A percentile compares a stretch with the other conserved stretches of the same genome.
Conservation (phyloP, 257 asterid species). For the Solanum megistacrolobum region DNA sequence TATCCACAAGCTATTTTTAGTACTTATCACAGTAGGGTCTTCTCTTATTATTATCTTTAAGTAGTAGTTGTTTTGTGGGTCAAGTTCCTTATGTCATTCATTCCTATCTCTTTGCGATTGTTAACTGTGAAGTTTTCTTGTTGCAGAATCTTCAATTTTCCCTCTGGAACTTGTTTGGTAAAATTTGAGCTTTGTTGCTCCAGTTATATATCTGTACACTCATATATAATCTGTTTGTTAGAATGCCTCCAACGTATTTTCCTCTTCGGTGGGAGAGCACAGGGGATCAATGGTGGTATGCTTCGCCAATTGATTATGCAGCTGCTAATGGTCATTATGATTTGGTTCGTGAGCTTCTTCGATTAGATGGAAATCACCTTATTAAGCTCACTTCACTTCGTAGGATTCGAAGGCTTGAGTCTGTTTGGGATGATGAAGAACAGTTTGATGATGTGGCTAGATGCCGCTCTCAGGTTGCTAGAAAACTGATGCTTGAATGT, state of each 20-base stretch:
- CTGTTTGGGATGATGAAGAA: slow-evolving; percentile 97
- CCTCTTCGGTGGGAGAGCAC: slow-evolving; percentile 99
- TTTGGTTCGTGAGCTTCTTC: slow-evolving; percentile 77
- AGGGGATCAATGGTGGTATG: slow-evolving; percentile 99
- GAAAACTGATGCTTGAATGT: slow-evolving; percentile 50
- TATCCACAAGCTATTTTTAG: not conserved
- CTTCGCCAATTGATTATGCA: slow-evolving; percentile 93
- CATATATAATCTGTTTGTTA: not conserved
- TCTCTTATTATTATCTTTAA: not conserved
- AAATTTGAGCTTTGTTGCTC: not conserved
- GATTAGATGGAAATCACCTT: slow-evolving; percentile 84
- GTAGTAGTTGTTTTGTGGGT: not conserved
- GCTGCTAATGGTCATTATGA: slow-evolving; percentile 97
- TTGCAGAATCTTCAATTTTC: not conserved
- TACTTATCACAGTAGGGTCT: not conserved
- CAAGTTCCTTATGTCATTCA: not conserved
- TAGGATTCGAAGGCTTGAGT: slow-evolving; percentile 78
- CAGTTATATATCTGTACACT: not conserved
- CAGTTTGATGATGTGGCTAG: slow-evolving; percentile 75
- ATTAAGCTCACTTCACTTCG: slow-evolving; percentile 81
- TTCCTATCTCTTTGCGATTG: not conserved
- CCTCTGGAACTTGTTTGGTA: not conserved
- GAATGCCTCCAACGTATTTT: slow-evolving; percentile 63
- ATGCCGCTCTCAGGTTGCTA: slow-evolving; percentile 65
- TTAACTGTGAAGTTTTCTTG: not conserved